Evolutionary conservation across 352 stramenopile species (phyloP).

Genomic region (Phytopythium mirpurense): DNA sequence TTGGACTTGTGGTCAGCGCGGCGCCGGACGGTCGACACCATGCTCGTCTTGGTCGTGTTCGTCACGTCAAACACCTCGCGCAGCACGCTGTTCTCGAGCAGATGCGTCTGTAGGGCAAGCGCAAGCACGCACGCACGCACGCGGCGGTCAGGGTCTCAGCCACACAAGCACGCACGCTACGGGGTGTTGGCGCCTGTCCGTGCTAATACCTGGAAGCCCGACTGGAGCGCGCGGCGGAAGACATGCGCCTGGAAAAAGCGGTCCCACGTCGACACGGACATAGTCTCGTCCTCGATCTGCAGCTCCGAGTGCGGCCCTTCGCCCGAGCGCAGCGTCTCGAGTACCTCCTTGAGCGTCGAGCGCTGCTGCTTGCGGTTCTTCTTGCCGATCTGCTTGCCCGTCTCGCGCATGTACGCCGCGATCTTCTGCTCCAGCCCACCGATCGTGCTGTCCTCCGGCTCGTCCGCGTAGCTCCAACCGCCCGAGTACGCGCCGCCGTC

Average conservation of each 20-base stretch:
- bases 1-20: conserved; percentile 45
- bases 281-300: conserved; percentile 44
- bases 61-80: conserved; percentile 59
- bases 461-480: conserved; percentile 42
- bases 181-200: no score
- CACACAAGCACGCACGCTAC: no score
- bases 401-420: conserved; percentile 52
- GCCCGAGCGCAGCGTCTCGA: conserved; percentile 52
- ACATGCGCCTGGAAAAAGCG: conserved; percentile 64
- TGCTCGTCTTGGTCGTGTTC: conserved; percentile 41
- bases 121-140: background rate
- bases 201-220: conserved; percentile 46
- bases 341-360: conserved; percentile 62
- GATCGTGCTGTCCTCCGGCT: conserved; percentile 32
- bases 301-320: conserved; percentile 50
- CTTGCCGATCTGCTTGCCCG: conserved; percentile 66
- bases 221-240: conserved; percentile 43
- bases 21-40: conserved; percentile 41
- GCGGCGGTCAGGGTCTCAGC: background rate
- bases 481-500: background rate
- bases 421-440: conserved; percentile 48
- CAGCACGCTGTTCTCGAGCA: conserved; percentile 50
- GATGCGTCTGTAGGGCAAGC: conserved; percentile 38
- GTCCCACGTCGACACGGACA: conserved; percentile 52
- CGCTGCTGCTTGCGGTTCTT: conserved; percentile 63